Evolutionary conservation across 306 rosid genomes (phyloP), one percentile per base, ranked within the genome.

Genomic region (Elaeagnus macrophylla): DNA sequence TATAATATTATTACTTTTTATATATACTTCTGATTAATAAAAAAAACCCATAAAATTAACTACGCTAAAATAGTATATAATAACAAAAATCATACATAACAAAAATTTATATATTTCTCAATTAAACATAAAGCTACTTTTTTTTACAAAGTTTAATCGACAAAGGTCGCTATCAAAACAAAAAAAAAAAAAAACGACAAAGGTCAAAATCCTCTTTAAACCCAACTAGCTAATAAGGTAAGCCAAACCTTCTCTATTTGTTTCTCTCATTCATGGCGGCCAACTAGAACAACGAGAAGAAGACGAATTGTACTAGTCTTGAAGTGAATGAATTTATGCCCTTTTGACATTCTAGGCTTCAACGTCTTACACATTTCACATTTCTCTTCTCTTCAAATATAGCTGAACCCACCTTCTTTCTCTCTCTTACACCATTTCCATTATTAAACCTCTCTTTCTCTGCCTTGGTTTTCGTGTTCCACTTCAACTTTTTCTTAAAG

Each of bases 381-480:
- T 25, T 25, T 25, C 2, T 25, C 32, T 25, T 50, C 37, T 48
- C 60, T 25, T 57, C 72, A 45, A 59, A 51, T 51, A 37, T 17
- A 37, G 42, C 39, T 47, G 32, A 64, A 41, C 35, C 44, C 50
- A 35, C 39, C 51, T 54, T 17, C 25, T 15, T 39, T 48, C 44
- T 50, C 49, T 45, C 5, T 59, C 73, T 71, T 74, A 78, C 39
- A 56, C 39, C 52, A 37, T 40, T 54, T 32, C 64, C 71, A 59
- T 64, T 58, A 59, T 64, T 58, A 53, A 45, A 48, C 54, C 51
- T 57, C 58, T 54, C 48, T 67, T 41, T 59, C 68, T 56, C 18
- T 55, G 3, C 64, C 76, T 91, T 64, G 83, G 61, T 75, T 77
- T 77, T 75, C 83, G 94, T 72, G 95, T 70, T 64, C 73, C 50